Percentiles rank a stretch among this genome's conserved stretches.
Conservation (phyloP, 129 eudicot genomes). For the Scalesia atractyloides region DNA sequence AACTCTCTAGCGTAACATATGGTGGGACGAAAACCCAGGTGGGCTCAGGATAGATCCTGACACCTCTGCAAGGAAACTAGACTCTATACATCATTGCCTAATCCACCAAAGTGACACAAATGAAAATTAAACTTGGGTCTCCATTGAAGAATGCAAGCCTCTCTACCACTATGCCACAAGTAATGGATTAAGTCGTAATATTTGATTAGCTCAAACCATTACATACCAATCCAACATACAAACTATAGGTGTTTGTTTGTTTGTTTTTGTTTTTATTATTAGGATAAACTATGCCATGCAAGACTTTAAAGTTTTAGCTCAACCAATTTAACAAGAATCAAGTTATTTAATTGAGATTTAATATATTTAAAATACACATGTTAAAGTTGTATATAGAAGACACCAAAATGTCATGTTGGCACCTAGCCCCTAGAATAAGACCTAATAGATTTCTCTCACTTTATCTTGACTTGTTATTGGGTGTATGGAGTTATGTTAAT, state of each 20-base stretch:
- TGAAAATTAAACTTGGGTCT: too few species aligned
- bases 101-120: too few species aligned
- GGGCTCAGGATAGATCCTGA: too few species aligned
- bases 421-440: slow-evolving; percentile 21
- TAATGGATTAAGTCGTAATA: neutral
- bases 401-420: neutral
- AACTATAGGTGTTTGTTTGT: neutral
- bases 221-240: neutral
- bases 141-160: too few species aligned
- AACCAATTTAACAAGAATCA: neutral
- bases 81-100: too few species aligned
- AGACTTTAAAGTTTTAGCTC: slow-evolving; percentile 1
- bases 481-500: slow-evolving; percentile 31
- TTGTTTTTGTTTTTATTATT: neutral
- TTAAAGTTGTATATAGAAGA: slow-evolving; percentile 8
- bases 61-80: too few species aligned
- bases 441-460: slow-evolving; percentile 23
- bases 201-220: neutral
- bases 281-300: neutral
- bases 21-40: too few species aligned
- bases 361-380: neutral
- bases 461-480: slow-evolving; percentile 28
- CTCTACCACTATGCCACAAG: too few species aligned
- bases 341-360: neutral
- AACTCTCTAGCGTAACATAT: too few species aligned